Conservation (phyloP, 2,329 filamentous ascomycete genomes). For the Neonectria faginata region DNA sequence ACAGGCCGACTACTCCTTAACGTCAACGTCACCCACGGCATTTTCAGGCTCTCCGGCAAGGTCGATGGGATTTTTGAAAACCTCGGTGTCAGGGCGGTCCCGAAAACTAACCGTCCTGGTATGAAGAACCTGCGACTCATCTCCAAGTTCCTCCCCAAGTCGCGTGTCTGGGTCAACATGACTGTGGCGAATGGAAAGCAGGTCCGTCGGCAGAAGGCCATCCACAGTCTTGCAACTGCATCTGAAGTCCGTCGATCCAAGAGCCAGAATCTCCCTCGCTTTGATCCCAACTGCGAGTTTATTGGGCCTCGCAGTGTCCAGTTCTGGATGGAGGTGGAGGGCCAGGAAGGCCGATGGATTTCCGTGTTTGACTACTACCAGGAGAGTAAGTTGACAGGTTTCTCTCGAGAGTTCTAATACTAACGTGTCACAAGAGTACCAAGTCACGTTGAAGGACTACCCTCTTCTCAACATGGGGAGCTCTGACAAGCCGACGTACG, state of each 20-base stretch:
- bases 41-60: slow-evolving; percentile 59
- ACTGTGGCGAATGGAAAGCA: slow-evolving; percentile 48
- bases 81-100: slow-evolving; percentile 36
- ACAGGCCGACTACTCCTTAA: slow-evolving; percentile 68
- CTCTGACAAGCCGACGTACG: slow-evolving; percentile 66
- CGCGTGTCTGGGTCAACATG: slow-evolving; percentile 52
- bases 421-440: slow-evolving; percentile 50
- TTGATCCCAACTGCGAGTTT: slow-evolving; percentile 44
- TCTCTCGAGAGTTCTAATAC: not conserved
- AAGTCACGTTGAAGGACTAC: slow-evolving; percentile 50
- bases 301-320: slow-evolving; percentile 49
- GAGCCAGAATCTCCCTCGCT: slow-evolving; percentile 39
- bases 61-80: slow-evolving; percentile 51
- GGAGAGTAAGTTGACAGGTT: slow-evolving; percentile 51
- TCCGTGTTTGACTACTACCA: slow-evolving; percentile 59
- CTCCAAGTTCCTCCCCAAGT: slow-evolving; percentile 54
- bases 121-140: slow-evolving; percentile 44
- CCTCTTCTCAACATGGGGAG: slow-evolving; percentile 77
- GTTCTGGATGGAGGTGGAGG: slow-evolving; percentile 48
- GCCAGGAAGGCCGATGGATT: slow-evolving; percentile 44
- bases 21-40: slow-evolving; percentile 64
- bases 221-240: slow-evolving; percentile 45
- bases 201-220: slow-evolving; percentile 46
- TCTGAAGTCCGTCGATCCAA: slow-evolving; percentile 38
- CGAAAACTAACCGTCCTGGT: slow-evolving; percentile 16